Base-by-base conservation (phyloP, 2,329 filamentous ascomycete species). In the Colletotrichum sublineola region DNA sequence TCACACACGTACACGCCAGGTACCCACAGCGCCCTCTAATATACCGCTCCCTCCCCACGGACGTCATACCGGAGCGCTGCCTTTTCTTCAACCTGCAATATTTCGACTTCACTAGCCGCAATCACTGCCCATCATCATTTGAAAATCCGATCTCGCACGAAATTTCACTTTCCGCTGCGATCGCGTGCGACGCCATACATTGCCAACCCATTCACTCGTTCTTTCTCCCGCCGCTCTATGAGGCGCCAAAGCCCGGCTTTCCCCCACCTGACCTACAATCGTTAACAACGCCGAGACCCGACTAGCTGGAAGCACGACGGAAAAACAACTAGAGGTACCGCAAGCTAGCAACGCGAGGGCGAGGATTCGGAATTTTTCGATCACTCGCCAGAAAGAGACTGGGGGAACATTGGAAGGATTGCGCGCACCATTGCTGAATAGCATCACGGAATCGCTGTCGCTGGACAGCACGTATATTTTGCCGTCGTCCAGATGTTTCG, bases 401-500 rank as follows among this genome's bases (percentile, higher is more conserved):
- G 56, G 53, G 53, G 53, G 38, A 42, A 20, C 38, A 60, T 60
- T 40, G 48, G 48, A 55, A 61, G 44, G 36, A 42, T 15, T 38
- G 31, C 44, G 64, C 48, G 64, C 48, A 29, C 44, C 9, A 50
- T 44, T 66, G 56, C 61, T 74, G 74, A 71, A 68, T 48, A 62
- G 46, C 60, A 64, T 33, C 31, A 57, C 46, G 60, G 67, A 61
- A 52, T 29, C 29, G 82, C 76, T 75, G 75, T 75, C 76, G 67
- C 60, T 38, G 63, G 72, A 74, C 77, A 75, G 76, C 75, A 68
- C 73, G 70, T 42, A 64, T 31, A 40, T 15, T 58, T 64, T 58
- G 38, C 63, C 15, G 29, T 38, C 65, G 33, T 71, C 58, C 68
- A 67, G 12, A 82, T 82, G 80, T 81, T 82, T 74, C 76, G 80